Percentiles rank a stretch among this genome's conserved stretches.
phyloP scores from a whole-genome alignment of 345 rosid species.

The Populus alba region DNA sequence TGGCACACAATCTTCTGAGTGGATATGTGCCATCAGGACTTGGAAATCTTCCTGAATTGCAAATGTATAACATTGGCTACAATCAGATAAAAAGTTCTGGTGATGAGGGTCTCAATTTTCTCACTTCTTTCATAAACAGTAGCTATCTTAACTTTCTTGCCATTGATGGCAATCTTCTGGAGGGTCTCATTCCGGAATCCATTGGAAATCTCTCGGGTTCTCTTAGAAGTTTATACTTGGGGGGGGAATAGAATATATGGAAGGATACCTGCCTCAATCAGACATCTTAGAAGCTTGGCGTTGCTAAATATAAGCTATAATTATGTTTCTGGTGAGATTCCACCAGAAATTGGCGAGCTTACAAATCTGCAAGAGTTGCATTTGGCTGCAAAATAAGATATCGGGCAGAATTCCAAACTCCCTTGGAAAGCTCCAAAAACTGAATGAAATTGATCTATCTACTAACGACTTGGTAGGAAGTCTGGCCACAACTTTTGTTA shows the following conservation, averaged over 20 bases:
- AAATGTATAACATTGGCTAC: slow-evolving; percentile 34
- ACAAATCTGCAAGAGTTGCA: slow-evolving; percentile 36
- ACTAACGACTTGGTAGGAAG: slow-evolving; percentile 37
- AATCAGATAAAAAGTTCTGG: not conserved
- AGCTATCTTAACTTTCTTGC: slow-evolving; percentile 38
- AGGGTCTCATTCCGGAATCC: slow-evolving; percentile 41
- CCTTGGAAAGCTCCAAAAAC: slow-evolving; percentile 35
- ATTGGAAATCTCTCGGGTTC: slow-evolving; percentile 43
- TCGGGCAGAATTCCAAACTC: slow-evolving; percentile 39
- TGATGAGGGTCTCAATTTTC: slow-evolving; percentile 29
- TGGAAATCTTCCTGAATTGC: slow-evolving; percentile 34
- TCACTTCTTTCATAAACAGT: slow-evolving; percentile 40
- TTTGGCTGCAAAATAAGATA: slow-evolving; percentile 39
- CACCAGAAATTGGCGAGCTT: slow-evolving; percentile 37
- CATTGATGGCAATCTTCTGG: slow-evolving; percentile 36
- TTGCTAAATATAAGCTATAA: slow-evolving; percentile 42
- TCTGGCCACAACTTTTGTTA: slow-evolving; percentile 38
- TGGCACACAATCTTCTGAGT: slow-evolving; percentile 34
- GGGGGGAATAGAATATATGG: slow-evolving; percentile 40
- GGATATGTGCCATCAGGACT: slow-evolving; percentile 37
- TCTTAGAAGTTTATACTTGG: slow-evolving; percentile 31
- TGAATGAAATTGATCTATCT: slow-evolving; percentile 43
- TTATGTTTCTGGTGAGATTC: slow-evolving; percentile 42
- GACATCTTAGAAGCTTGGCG: slow-evolving; percentile 37
- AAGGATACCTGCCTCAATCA: slow-evolving; percentile 33